These are phyloP conservation scores for Oryza glaberrima DNA, from an alignment of 176 grass and related monocot genomes.

Conservation along the genomic window DNA sequence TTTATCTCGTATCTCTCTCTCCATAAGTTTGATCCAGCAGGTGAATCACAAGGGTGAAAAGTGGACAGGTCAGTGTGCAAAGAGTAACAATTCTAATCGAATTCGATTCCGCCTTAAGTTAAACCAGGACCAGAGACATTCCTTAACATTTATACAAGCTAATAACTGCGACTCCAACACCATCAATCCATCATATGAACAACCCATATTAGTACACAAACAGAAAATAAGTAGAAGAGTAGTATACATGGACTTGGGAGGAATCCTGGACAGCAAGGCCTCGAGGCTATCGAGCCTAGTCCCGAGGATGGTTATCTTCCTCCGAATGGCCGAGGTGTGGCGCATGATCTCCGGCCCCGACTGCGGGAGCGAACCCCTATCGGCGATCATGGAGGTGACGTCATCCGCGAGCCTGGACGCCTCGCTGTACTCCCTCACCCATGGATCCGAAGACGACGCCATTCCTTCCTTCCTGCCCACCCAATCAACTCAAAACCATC, in stretches of 20 bases:
- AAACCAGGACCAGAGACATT: neutral
- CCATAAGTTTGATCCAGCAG: neutral
- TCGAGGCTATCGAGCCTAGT: conserved; percentile 66
- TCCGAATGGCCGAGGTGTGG: conserved; percentile 48
- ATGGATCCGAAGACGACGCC: conserved; percentile 53
- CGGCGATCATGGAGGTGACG: conserved; percentile 52
- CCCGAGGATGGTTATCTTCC: conserved; percentile 60
- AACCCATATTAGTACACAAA: neutral
- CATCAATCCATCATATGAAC: neutral
- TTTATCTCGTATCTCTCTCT: too few species aligned
- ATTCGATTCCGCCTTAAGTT: neutral
- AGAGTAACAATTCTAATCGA: neutral
- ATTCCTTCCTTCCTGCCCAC: conserved; percentile 31
- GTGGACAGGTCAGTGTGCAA: neutral
- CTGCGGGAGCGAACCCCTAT: conserved; percentile 52
- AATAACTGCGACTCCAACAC: neutral
- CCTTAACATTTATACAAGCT: neutral
- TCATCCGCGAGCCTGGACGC: conserved; percentile 63
- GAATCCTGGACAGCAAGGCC: conserved; percentile 47
- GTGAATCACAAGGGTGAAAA: neutral
- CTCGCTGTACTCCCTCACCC: conserved; percentile 60
- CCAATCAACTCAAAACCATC: conserved; percentile 18
- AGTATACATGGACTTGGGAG: conserved; percentile 57
- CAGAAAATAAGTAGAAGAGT: neutral
- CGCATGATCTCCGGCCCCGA: conserved; percentile 61